Evolutionary conservation across 805 yeast species (phyloP).

Genomic region (Schwanniomyces polymorphus): DNA sequence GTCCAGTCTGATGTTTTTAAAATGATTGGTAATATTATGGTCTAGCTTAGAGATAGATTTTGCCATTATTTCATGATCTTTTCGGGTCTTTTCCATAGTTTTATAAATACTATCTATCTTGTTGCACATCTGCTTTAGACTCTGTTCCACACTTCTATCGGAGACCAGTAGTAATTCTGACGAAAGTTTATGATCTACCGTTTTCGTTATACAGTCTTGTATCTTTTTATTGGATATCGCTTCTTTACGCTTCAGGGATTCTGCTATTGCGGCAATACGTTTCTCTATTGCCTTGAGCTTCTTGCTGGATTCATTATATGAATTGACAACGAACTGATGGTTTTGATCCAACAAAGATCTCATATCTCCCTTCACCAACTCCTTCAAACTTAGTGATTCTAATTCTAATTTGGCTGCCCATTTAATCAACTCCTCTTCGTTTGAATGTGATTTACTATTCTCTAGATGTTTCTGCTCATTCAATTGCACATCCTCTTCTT

Average conservation of each 20-base stretch:
- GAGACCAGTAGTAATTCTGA: neutral
- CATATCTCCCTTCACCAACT: constrained; percentile 9
- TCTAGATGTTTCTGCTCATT: neutral
- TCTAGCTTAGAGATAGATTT: neutral
- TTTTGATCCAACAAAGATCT: constrained; percentile 4
- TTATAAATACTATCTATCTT: neutral
- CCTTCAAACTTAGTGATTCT: constrained; percentile 26
- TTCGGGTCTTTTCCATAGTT: neutral
- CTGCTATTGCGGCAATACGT: neutral
- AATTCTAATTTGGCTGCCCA: constrained; percentile 34
- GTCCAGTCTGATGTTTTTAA: neutral
- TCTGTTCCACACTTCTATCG: neutral
- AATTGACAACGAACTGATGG: neutral
- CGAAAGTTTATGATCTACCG: neutral
- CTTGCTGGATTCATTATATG: neutral
- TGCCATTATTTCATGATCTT: neutral
- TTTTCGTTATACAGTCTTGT: neutral
- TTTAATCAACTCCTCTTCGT: constrained; percentile 10
- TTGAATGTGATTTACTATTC: neutral
- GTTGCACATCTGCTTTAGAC: neutral
- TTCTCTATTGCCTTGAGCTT: neutral
- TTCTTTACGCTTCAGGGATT: neutral
- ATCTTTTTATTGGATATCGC: neutral
- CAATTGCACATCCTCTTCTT: neutral
- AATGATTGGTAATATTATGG: neutral